Evolutionary conservation across 139 green algal genomes (phyloP).

Genomic region (Chlorokybus atmophyticus): DNA sequence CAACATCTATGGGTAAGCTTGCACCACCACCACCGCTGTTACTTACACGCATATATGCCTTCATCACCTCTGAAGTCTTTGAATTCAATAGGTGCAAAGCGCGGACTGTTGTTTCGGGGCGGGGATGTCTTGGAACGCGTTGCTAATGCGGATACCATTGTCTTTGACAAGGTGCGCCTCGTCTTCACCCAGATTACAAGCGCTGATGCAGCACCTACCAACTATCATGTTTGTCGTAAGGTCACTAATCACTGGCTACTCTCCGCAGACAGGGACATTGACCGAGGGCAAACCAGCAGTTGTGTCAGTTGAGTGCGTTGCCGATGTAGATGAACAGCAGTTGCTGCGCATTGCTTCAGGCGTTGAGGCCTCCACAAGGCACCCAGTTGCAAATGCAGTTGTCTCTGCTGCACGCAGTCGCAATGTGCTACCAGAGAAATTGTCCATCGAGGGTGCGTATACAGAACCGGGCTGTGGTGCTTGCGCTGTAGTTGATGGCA

Average conservation of each 20-base stretch:
- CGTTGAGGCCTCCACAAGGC: conserved; percentile 54
- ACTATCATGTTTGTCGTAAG: neutral
- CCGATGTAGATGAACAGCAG: conserved; percentile 15
- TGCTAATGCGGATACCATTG: conserved; percentile 45
- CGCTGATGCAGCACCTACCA: neutral
- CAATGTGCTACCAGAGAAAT: neutral
- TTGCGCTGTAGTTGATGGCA: conserved; percentile 33
- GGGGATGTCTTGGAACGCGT: conserved; percentile 78
- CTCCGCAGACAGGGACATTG: conserved; percentile 18
- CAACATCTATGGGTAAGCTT: conserved; percentile 42
- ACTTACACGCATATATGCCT: no score
- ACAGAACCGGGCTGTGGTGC: conserved; percentile 53
- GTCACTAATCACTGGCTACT: no score
- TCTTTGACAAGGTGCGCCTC: conserved; percentile 91
- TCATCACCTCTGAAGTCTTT: no score
- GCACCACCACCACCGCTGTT: no score
- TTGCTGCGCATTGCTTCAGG: conserved; percentile 54
- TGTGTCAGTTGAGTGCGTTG: conserved; percentile 1
- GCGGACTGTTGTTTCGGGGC: conserved; percentile 67
- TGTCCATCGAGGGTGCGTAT: neutral
- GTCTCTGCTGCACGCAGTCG: conserved; percentile 27
- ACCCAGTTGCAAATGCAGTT: conserved; percentile 72
- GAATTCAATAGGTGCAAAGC: conserved; percentile 48
- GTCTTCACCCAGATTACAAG: conserved; percentile 23
- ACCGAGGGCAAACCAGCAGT: conserved; percentile 47